Conservation (phyloP, 116 monocot genomes). For the Trichopus zeylanicus region DNA sequence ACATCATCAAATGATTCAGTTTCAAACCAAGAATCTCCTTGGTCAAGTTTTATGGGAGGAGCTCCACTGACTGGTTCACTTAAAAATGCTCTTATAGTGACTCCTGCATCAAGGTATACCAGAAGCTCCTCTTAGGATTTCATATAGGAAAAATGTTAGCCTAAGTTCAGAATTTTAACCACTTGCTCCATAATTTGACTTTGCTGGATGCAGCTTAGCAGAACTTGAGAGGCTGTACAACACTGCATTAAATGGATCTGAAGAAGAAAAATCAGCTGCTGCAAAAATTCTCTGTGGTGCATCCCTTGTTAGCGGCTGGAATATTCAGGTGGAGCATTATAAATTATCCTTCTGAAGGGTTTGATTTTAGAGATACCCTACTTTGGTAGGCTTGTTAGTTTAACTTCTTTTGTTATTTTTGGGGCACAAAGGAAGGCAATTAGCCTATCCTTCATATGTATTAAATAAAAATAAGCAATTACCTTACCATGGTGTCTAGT, state of each 20-base stretch:
- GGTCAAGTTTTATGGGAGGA: conserved; percentile 81
- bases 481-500: not conserved
- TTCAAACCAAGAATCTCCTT: conserved; percentile 53
- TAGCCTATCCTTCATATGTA: no score
- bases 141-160: not conserved
- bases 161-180: not conserved
- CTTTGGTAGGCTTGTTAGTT: no score
- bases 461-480: no score
- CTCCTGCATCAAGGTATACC: conserved; percentile 82
- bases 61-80: conserved; percentile 46
- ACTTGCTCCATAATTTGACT: not conserved
- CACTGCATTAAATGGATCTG: conserved; percentile 71
- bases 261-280: conserved; percentile 70
- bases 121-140: not conserved
- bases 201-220: conserved; percentile 23
- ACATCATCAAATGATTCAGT: conserved; percentile 31
- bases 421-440: no score
- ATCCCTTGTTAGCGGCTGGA: conserved; percentile 84
- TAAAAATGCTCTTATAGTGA: conserved; percentile 56
- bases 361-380: no score
- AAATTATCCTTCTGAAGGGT: not conserved
- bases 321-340: conserved; percentile 67
- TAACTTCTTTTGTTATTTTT: no score
- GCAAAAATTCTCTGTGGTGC: conserved; percentile 85
- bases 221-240: conserved; percentile 75